Evolutionary conservation across 306 rosid genomes (phyloP), one percentile per base, ranked within the genome.

Genomic region (Oxytropis ochrocephala): DNA sequence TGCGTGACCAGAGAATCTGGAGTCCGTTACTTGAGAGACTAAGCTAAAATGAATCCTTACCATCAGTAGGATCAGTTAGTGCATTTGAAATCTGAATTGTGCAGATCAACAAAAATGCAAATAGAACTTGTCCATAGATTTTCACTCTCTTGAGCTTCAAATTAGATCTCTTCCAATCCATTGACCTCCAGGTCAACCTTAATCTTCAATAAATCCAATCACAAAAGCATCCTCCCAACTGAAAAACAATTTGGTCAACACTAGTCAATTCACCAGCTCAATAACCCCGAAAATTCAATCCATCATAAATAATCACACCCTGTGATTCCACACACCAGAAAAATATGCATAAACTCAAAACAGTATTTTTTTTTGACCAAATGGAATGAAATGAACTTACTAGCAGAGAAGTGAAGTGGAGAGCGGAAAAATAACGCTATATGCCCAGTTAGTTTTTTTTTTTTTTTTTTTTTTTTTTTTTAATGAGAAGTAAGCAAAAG

Each of bases 151-250:
- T 53, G 57, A 12, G 61, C 78, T 75, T 70, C 65, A 69, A 71
- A 54, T 5, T 70, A 85, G 92, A 87, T 84, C 91, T 87, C 82
- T 68, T 80, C 84, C 81, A 27, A 73, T 84, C 99, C 97, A 91
- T 91, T 82, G 82, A 63, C 65, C 78, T 80, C 65, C 74, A 62
- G 67, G 72, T 73, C 78, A 48, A 70, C 74, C 80, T 68, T 41
- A 52, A 42, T 50, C 65, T 75, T 79, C 82, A 81, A 71, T 62
- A 21, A 75, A 75, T 70, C 70, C 78, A 81, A 47, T 78, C 81
- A 76, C 33, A 52, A 61, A 72, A 80, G 8, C 85, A 76, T 80
- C 85, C 76, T 71, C 80, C 69, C 6, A 80, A 51, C 78, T 70
- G 63, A 58, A 75, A 59, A 85, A 78, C 70, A 75, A 77, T 64